These are phyloP conservation scores for Phytophthora foliorum DNA, from an alignment of 352 stramenopile genomes.

Conservation along the genomic window DNA sequence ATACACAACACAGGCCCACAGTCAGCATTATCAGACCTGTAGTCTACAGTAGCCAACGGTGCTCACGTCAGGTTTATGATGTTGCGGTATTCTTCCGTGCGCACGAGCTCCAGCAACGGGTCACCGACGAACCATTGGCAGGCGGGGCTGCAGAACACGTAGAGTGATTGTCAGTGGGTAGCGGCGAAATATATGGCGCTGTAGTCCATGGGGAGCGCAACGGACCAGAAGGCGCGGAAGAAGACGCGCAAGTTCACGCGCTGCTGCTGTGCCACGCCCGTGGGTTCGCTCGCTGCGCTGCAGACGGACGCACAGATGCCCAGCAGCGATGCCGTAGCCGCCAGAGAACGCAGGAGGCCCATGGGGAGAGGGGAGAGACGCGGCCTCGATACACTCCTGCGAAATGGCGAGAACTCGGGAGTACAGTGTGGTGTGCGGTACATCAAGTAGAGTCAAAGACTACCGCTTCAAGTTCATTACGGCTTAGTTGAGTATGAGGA, in stretches of 20 bases:
- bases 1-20: constrained; percentile 1
- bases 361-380: constrained; percentile 25
- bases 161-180: constrained; percentile 14
- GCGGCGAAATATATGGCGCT: neutral
- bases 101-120: constrained; percentile 76
- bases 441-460: constrained; percentile 3
- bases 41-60: neutral
- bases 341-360: constrained; percentile 31
- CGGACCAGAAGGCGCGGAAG: constrained; percentile 82
- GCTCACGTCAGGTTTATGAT: constrained; percentile 74
- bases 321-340: constrained; percentile 32
- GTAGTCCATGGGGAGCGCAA: neutral
- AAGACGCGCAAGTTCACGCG: constrained; percentile 73
- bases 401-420: neutral
- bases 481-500: neutral
- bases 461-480: neutral
- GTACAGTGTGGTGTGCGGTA: neutral
- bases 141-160: constrained; percentile 53
- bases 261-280: constrained; percentile 42
- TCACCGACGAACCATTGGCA: constrained; percentile 86
- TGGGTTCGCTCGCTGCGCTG: constrained; percentile 9
- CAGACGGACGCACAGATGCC: constrained; percentile 18
- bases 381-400: constrained; percentile 7
- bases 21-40: neutral
- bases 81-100: constrained; percentile 75